Percentiles rank a stretch among this genome's conserved stretches.
Conservation (phyloP, 768 basidiomycete species). For the Basidioascus undulatus region DNA sequence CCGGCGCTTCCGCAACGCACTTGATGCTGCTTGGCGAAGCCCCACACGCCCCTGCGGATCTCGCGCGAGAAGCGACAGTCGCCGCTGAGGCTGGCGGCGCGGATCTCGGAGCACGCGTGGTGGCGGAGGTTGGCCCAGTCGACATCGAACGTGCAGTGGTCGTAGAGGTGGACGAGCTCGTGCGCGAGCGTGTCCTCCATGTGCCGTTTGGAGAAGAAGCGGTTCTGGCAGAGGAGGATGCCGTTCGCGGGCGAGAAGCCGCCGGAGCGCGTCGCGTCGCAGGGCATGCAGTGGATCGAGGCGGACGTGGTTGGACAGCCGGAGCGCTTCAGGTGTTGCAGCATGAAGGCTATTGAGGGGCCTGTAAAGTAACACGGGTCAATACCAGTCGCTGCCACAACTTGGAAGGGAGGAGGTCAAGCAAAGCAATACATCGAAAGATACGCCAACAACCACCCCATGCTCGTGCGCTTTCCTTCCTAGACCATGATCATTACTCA, state of each 20-base stretch:
- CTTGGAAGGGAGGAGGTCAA: neutral
- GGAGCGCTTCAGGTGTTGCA: slow-evolving; percentile 48
- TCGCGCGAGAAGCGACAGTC: slow-evolving; percentile 77
- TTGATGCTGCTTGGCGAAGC: slow-evolving; percentile 86
- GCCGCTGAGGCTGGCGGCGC: slow-evolving; percentile 78
- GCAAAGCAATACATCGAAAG: neutral
- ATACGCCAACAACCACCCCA: too few species aligned
- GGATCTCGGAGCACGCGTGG: slow-evolving; percentile 96
- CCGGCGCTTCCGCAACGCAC: slow-evolving; percentile 28
- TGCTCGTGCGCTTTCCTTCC: too few species aligned
- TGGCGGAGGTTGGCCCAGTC: slow-evolving; percentile 75
- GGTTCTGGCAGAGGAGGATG: slow-evolving; percentile 63
- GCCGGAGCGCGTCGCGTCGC: slow-evolving; percentile 45
- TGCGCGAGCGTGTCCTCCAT: slow-evolving; percentile 86
- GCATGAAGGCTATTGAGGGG: slow-evolving; percentile 69
- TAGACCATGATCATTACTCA: slow-evolving; percentile 20
- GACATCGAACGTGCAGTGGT: slow-evolving; percentile 69
- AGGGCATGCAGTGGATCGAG: slow-evolving; percentile 64
- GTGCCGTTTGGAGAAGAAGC: slow-evolving; percentile 53
- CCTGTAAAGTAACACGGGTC: slow-evolving; percentile 24
- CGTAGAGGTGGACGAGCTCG: slow-evolving; percentile 85
- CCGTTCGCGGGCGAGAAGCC: slow-evolving; percentile 52
- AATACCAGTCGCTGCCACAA: neutral
- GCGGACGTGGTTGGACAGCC: slow-evolving; percentile 17
- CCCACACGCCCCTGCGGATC: slow-evolving; percentile 43